These are phyloP conservation scores for Triticum timopheevii DNA, from an alignment of 176 grass and related monocot genomes.

Conservation along the genomic window DNA sequence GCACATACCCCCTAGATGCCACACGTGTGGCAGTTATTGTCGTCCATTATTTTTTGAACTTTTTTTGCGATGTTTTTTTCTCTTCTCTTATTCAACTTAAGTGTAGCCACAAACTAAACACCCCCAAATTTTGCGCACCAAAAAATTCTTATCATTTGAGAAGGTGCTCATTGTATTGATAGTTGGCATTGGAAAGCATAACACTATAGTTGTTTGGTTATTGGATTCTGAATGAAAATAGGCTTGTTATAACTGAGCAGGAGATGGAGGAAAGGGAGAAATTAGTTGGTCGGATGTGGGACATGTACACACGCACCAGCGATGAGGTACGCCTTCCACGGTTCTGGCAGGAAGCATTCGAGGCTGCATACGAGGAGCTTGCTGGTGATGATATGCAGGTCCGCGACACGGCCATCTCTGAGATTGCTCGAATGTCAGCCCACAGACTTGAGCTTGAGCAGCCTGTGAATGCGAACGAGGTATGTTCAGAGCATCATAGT, in stretches of 20 bases:
- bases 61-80: too few species aligned
- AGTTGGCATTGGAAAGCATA: neutral
- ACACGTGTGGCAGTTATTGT: too few species aligned
- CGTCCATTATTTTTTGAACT: too few species aligned
- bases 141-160: too few species aligned
- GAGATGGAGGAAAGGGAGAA: constrained; percentile 96
- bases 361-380: constrained; percentile 91
- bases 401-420: constrained; percentile 58
- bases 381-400: constrained; percentile 56
- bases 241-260: constrained; percentile 24
- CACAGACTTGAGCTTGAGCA: constrained; percentile 65
- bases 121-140: too few species aligned
- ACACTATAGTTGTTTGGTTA: neutral
- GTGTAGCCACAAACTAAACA: too few species aligned
- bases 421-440: constrained; percentile 81
- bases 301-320: constrained; percentile 70
- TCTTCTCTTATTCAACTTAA: too few species aligned
- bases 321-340: constrained; percentile 56
- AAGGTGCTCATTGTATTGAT: neutral
- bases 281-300: constrained; percentile 83
- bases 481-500: neutral
- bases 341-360: constrained; percentile 87
- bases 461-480: constrained; percentile 32
- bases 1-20: too few species aligned
- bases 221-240: neutral